Percentiles rank a stretch among this genome's conserved stretches.
These are phyloP conservation scores for Endocalyx cinctus DNA, from an alignment of 2,329 filamentous ascomycete genomes.

Conservation along the genomic window DNA sequence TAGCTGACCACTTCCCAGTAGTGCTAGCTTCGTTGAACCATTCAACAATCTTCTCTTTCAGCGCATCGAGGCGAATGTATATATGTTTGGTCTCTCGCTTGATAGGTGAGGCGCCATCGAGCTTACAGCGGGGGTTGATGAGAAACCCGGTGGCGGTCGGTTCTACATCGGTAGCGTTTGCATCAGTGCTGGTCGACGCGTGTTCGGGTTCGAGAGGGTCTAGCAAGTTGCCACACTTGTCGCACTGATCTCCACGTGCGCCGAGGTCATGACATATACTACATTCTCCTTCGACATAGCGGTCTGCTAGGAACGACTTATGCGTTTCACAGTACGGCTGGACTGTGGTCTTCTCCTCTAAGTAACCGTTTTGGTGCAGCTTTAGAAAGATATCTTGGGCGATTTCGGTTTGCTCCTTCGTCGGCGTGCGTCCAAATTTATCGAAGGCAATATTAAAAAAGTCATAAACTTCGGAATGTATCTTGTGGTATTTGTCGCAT, in stretches of 20 bases:
- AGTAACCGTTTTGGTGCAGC: slow-evolving; percentile 81
- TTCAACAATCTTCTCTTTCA: slow-evolving; percentile 69
- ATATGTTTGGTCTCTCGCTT: slow-evolving; percentile 83
- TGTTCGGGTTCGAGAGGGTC: slow-evolving; percentile 59
- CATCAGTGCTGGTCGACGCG: slow-evolving; percentile 29
- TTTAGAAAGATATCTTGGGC: slow-evolving; percentile 86
- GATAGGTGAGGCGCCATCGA: slow-evolving; percentile 78
- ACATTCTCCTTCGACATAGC: slow-evolving; percentile 78
- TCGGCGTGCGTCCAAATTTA: slow-evolving; percentile 90
- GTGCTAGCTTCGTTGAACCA: slow-evolving; percentile 73
- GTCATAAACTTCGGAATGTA: slow-evolving; percentile 87
- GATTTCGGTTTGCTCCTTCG: slow-evolving; percentile 82
- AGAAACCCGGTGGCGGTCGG: slow-evolving; percentile 45
- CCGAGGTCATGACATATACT: slow-evolving; percentile 68
- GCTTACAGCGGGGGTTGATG: slow-evolving; percentile 84
- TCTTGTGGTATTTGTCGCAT: slow-evolving; percentile 86
- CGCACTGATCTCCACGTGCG: slow-evolving; percentile 57
- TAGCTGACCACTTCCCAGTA: slow-evolving; percentile 72
- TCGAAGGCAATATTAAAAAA: slow-evolving; percentile 97
- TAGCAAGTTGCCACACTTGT: slow-evolving; percentile 67
- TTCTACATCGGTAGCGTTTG: slow-evolving; percentile 27
- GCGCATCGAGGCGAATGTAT: slow-evolving; percentile 79
- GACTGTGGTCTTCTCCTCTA: slow-evolving; percentile 80
- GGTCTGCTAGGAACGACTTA: slow-evolving; percentile 74
- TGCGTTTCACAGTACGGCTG: slow-evolving; percentile 88